Base-by-base conservation (phyloP, 2,329 filamentous ascomycete species). In the Cladosporium colombiae region DNA sequence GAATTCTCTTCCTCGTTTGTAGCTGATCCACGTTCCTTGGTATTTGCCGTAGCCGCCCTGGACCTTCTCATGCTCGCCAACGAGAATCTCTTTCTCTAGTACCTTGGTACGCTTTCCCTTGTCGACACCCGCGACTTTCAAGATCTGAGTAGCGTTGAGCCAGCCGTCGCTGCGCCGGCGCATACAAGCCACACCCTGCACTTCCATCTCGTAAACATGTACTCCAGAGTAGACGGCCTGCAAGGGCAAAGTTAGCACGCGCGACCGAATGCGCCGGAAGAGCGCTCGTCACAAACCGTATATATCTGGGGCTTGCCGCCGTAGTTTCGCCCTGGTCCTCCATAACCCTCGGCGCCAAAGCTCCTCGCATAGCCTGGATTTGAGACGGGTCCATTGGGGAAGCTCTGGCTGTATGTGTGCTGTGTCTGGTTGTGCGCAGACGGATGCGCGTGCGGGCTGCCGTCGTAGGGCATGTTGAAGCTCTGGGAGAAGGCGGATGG, bases 11-110 rank as follows among this genome's bases (percentile, higher is more conserved):
- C 94, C 95, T 68, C 94, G 88, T 59, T 94, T 91, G 75, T 96
- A 98, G 74, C 91, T 92, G 75, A 99, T 96, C 95, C 95, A 99
- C 2, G 95, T 99, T 64, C 95, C 95, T 81, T 99, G 95, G 75
- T 99, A 99, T 82, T 98, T 98, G 70, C 95, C 95, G 75, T 99
- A 99, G 5, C 95, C 95, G 37, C 95, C 95, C 77, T 99, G 95
- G 2, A 99, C 94, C 79, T 99, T 99, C 78, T 99, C 95, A 78
- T 99, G 94, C 75, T 97, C 92, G 74, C 95, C 95, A 0, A 91
- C 95, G 69, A 96, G 88, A 66, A 99, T 97, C 79, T 99, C 95
- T 80, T 98, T 98, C 78, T 99, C 95, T 61, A 99, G 84, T 8
- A 98, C 96, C 79, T 98, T 98, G 66, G 95, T 98, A 72, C 95